Conservation (phyloP, 2,329 filamentous ascomycete genomes). For the Hymenoscyphus scutula region DNA sequence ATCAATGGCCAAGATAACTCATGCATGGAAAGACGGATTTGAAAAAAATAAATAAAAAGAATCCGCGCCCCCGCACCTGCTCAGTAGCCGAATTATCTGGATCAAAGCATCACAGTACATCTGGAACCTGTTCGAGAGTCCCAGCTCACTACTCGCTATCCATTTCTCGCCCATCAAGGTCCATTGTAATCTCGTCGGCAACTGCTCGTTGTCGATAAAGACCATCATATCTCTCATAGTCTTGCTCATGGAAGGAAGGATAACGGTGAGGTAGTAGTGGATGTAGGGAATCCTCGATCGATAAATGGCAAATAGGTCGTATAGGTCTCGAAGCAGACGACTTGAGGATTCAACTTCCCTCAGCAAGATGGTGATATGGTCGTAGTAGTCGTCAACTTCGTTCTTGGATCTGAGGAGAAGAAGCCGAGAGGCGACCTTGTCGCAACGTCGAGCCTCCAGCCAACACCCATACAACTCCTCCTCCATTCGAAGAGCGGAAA, state of each 20-base stretch:
- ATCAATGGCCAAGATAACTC: slow-evolving; percentile 15
- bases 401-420: slow-evolving; percentile 49
- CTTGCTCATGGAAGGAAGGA: slow-evolving; percentile 54
- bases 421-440: slow-evolving; percentile 47
- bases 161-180: slow-evolving; percentile 57
- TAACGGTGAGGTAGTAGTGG: slow-evolving; percentile 53
- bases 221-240: slow-evolving; percentile 52
- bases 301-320: slow-evolving; percentile 53
- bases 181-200: slow-evolving; percentile 52
- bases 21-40: slow-evolving; percentile 14
- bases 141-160: slow-evolving; percentile 50
- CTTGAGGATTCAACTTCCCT: slow-evolving; percentile 37
- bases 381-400: slow-evolving; percentile 40
- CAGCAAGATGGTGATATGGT: slow-evolving; percentile 48
- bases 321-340: slow-evolving; percentile 51
- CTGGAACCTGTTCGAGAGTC: slow-evolving; percentile 51
- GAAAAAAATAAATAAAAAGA: background rate
- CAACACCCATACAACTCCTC: slow-evolving; percentile 45
- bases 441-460: slow-evolving; percentile 52
- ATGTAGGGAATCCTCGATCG: slow-evolving; percentile 49
- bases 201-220: slow-evolving; percentile 50
- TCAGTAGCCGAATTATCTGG: slow-evolving; percentile 49
- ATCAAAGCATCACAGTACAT: slow-evolving; percentile 56
- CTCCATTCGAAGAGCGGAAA: slow-evolving; percentile 32
- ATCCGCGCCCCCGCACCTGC: slow-evolving; percentile 42